These are phyloP conservation scores for Phytophthora pini DNA, from an alignment of 352 stramenopile species.

Conservation along the genomic window DNA sequence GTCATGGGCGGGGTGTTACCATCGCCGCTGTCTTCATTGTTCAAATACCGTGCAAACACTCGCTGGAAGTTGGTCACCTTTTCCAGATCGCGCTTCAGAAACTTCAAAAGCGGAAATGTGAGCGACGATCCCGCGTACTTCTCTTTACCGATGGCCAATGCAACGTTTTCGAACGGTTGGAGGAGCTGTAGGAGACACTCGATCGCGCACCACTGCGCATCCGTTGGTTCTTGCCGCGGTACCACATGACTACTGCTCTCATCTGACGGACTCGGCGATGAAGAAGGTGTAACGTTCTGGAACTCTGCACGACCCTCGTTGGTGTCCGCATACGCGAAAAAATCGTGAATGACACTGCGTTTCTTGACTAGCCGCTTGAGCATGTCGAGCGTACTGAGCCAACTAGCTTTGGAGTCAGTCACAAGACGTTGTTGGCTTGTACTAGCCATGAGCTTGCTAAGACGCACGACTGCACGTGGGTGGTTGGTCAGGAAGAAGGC, in stretches of 20 bases:
- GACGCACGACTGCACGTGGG: conserved; percentile 44
- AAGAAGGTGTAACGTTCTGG: conserved; percentile 27
- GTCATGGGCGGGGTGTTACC: conserved; percentile 4
- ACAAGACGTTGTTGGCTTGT: conserved; percentile 47
- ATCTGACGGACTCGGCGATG: conserved; percentile 4
- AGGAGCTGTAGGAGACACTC: conserved; percentile 50
- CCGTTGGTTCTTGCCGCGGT: conserved; percentile 32
- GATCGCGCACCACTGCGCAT: conserved; percentile 49
- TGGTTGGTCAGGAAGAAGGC: conserved; percentile 58
- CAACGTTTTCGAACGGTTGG: conserved; percentile 58
- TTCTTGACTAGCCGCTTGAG: conserved; percentile 52
- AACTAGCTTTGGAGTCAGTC: conserved; percentile 49
- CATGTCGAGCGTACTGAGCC: conserved; percentile 59
- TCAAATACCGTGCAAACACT: conserved; percentile 39
- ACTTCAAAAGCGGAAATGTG: conserved; percentile 48
- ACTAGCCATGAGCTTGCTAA: conserved; percentile 46
- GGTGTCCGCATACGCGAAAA: conserved; percentile 53
- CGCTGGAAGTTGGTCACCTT: conserved; percentile 54
- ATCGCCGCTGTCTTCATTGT: conserved; percentile 4
- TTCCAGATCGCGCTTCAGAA: conserved; percentile 55
- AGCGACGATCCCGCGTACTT: conserved; percentile 51
- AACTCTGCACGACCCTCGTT: conserved; percentile 48
- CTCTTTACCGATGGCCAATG: conserved; percentile 47
- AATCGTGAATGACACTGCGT: conserved; percentile 48
- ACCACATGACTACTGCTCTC: conserved; percentile 6